Base-by-base conservation (phyloP, 2,329 filamentous ascomycete genomes). In the Aspergillus ustus region DNA sequence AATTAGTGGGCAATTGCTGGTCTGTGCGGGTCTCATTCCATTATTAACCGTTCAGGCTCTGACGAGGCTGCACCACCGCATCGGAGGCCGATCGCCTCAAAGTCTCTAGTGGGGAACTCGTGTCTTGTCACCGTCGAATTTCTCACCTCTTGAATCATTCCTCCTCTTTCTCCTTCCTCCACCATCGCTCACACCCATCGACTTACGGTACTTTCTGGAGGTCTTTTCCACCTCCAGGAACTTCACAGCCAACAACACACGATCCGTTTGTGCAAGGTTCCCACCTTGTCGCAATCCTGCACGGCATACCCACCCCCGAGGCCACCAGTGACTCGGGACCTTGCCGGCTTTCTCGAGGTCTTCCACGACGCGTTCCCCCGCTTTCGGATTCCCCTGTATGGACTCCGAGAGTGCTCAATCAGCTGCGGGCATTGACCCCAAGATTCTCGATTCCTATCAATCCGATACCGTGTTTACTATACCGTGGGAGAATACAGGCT, bases 371-470 rank as follows among this genome's bases (percentile, higher is more conserved):
- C 50, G 25, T 34, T 57, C 49, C 51, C 50, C 44, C 62, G 46
- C 52, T 51, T 48, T 59, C 57, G 43, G 15, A 59, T 25, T 54
- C 66, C 67, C 67, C 67, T 75, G 73, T 73, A 77, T 77, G 75
- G 75, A 77, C 73, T 70, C 70, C 69, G 71, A 69, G 72, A 75
- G 66, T 67, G 63, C 73, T 67, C 72, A 70, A 57, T 71, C 72
- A 59, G 70, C 73, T 72, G 71, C 75, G 75, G 75, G 75, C 70
- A 74, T 78, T 56, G 75, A 78, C 75, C 73, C 76, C 73, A 78
- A 77, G 67, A 77, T 77, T 50, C 69, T 78, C 58, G 74, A 76
- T 63, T 74, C 72, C 57, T 78, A 76, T 74, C 75, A 77, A 71
- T 70, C 73, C n/a, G 73, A 75, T 56, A 63, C 70, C 58, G 66